Evolutionary conservation across 2,329 filamentous ascomycete species (phyloP).

Genomic region (Lachnellula subtilissima): DNA sequence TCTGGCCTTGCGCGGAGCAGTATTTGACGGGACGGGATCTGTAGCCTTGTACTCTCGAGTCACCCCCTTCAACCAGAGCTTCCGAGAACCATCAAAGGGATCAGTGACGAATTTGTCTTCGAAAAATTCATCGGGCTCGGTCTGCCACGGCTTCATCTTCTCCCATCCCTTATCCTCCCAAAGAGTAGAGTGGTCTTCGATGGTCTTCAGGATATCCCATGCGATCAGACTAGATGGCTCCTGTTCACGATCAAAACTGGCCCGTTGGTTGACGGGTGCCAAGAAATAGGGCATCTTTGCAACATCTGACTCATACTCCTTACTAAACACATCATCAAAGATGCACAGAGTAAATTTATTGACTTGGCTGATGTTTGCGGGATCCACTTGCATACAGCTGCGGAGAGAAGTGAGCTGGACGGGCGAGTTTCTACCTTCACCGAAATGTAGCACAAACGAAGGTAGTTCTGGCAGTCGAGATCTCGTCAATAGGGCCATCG

Average conservation of each 20-base stretch:
- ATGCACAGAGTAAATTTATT: conserved; percentile 68
- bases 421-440: conserved; percentile 53
- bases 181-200: conserved; percentile 30
- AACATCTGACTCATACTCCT: conserved; percentile 63
- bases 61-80: conserved; percentile 51
- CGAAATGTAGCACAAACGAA: conserved; percentile 67
- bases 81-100: conserved; percentile 57
- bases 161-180: conserved; percentile 38
- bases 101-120: conserved; percentile 51
- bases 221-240: conserved; percentile 44
- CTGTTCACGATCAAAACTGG: background rate
- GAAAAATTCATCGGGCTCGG: conserved; percentile 44
- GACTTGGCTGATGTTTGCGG: conserved; percentile 48
- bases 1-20: conserved; percentile 43
- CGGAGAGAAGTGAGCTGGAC: conserved; percentile 47
- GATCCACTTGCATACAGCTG: conserved; percentile 39
- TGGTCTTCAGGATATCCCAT: conserved; percentile 51
- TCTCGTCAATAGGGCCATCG: conserved; percentile 68
- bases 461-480: conserved; percentile 59
- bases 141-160: conserved; percentile 23
- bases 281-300: conserved; percentile 78
- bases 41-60: conserved; percentile 55
- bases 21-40: conserved; percentile 59
- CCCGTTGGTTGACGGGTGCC: conserved; percentile 48
- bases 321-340: conserved; percentile 85